Conservation (phyloP, 768 basidiomycete genomes). For the Trichaptum fuscoviolaceum region DNA sequence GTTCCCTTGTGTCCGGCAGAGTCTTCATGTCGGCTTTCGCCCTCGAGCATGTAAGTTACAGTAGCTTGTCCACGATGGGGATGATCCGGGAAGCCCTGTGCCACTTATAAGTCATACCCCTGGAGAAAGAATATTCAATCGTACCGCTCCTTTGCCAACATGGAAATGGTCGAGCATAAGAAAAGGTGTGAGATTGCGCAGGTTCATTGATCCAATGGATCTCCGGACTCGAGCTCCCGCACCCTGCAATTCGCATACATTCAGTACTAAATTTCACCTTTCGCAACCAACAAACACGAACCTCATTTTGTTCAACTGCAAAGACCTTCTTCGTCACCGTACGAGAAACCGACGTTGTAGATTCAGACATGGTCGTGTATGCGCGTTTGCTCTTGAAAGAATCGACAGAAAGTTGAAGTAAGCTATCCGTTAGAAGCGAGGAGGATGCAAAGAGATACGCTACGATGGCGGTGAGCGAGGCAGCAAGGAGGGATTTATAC, state of each 20-base stretch:
- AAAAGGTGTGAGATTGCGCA: slow-evolving; percentile 87
- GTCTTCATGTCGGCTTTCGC: slow-evolving; percentile 85
- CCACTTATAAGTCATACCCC: background rate
- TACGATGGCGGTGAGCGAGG: too few relatives aligned
- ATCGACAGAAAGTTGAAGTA: too few relatives aligned
- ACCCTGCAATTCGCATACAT: slow-evolving; percentile 40
- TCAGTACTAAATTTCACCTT: slow-evolving; percentile 5
- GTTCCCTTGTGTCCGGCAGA: slow-evolving; percentile 80
- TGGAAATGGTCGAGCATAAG: slow-evolving; percentile 86
- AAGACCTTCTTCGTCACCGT: slow-evolving; percentile 71
- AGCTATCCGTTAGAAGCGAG: background rate
- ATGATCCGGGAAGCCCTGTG: slow-evolving; percentile 85
- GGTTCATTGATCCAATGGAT: slow-evolving; percentile 69
- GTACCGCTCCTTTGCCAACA: slow-evolving; percentile 60
- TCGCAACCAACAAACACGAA: slow-evolving; percentile 18
- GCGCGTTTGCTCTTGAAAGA: background rate
- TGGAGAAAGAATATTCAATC: slow-evolving; percentile 18
- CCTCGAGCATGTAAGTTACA: slow-evolving; percentile 86
- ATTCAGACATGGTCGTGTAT: slow-evolving; percentile 6
- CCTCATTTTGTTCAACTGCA: slow-evolving; percentile 71
- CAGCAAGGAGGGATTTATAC: too few relatives aligned
- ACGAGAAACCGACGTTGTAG: slow-evolving; percentile 48
- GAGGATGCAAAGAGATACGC: background rate
- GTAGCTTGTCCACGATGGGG: slow-evolving; percentile 89
- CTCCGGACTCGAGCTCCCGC: slow-evolving; percentile 79